These are phyloP conservation scores for Alternaria panax DNA, from an alignment of 2,329 filamentous ascomycete species.

Conservation along the genomic window DNA sequence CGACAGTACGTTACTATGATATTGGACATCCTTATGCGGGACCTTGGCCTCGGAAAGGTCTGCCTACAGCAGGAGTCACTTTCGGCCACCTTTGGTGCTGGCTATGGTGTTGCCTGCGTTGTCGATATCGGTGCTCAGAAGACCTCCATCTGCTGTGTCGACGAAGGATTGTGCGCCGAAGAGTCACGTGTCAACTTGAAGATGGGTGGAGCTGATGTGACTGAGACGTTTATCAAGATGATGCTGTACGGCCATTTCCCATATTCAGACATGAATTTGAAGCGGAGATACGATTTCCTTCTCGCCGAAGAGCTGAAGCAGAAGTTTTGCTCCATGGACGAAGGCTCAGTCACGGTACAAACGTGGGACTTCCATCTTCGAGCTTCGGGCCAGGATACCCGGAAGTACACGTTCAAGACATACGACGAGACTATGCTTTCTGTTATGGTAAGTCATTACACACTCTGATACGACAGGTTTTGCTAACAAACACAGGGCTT, in stretches of 20 bases:
- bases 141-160: slow-evolving; percentile 95
- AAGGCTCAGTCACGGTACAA: slow-evolving; percentile 87
- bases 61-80: slow-evolving; percentile 97
- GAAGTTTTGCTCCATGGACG: slow-evolving; percentile 89
- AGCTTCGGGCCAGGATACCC: slow-evolving; percentile 84
- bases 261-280: slow-evolving; percentile 92
- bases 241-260: slow-evolving; percentile 96
- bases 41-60: slow-evolving; percentile 87
- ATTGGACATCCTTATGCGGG: slow-evolving; percentile 83
- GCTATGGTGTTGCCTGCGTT: slow-evolving; percentile 91
- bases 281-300: slow-evolving; percentile 87
- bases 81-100: slow-evolving; percentile 92
- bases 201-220: slow-evolving; percentile 90
- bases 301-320: slow-evolving; percentile 95
- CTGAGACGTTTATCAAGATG: slow-evolving; percentile 96
- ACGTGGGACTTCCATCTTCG: slow-evolving; percentile 90
- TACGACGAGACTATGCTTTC: slow-evolving; percentile 97
- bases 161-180: slow-evolving; percentile 93
- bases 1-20: slow-evolving; percentile 88
- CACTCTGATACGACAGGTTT: not conserved
- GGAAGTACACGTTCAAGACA: slow-evolving; percentile 94
- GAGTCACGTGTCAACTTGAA: slow-evolving; percentile 96
- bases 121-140: slow-evolving; percentile 97
- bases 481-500: slow-evolving; percentile 64
- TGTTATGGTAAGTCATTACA: slow-evolving; percentile 66